Evolutionary conservation across 176 grass and related monocot species (phyloP).

Genomic region (Oryza coarctata): DNA sequence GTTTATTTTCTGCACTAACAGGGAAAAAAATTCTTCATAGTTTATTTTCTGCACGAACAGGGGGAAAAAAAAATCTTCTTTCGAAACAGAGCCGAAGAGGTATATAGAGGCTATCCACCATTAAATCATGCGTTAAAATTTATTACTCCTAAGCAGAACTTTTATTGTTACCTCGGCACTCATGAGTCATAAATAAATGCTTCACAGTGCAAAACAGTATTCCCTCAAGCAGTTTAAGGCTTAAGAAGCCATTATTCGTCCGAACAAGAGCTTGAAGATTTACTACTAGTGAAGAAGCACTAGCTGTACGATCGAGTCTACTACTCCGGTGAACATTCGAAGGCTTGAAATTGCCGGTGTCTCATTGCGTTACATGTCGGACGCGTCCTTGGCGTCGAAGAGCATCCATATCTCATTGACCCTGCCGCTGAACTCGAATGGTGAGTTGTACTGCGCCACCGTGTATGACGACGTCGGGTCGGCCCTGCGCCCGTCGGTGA

Average conservation of each 20-base stretch:
- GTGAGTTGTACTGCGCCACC: slow-evolving; percentile 94
- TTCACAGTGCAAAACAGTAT: neutral
- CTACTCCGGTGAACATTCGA: neutral
- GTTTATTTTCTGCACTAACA: too few relatives aligned
- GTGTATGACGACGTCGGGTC: slow-evolving; percentile 51
- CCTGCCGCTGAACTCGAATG: slow-evolving; percentile 84
- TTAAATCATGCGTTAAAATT: too few relatives aligned
- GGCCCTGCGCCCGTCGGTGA: slow-evolving; percentile 39
- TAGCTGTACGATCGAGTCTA: neutral
- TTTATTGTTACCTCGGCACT: neutral
- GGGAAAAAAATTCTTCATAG: neutral
- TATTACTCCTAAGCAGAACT: too few relatives aligned
- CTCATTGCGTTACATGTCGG: slow-evolving; percentile 21
- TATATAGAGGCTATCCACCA: too few relatives aligned
- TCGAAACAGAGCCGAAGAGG: neutral
- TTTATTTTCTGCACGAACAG: too few relatives aligned
- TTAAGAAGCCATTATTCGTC: neutral
- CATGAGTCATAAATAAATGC: neutral
- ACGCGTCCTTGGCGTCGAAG: slow-evolving; percentile 37
- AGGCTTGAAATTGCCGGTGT: neutral
- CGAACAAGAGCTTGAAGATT: neutral
- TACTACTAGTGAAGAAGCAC: neutral
- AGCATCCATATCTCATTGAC: slow-evolving; percentile 97
- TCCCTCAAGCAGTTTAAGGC: neutral
- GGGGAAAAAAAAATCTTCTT: neutral